These are phyloP conservation scores for Aspergillus bridgeri DNA, from an alignment of 495 filamentous ascomycete genomes.

Conservation along the genomic window DNA sequence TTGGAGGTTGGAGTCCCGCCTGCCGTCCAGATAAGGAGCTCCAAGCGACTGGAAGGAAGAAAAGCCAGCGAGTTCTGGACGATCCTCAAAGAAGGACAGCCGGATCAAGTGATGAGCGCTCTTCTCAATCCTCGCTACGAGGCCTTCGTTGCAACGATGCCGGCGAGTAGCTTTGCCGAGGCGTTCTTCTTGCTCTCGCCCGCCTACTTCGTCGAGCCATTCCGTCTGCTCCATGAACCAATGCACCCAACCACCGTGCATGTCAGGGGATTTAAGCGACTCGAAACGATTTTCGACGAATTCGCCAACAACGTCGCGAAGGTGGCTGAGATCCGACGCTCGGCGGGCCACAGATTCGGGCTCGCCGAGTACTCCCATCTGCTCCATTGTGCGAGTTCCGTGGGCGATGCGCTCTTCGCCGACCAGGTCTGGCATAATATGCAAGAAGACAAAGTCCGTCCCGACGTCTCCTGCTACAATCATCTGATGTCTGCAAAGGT, in stretches of 20 bases:
- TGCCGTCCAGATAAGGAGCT: neutral
- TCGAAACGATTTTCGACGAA: slow-evolving; percentile 34
- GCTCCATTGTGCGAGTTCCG: slow-evolving; percentile 50
- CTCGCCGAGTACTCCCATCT: slow-evolving; percentile 55
- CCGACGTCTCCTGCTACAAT: slow-evolving; percentile 56
- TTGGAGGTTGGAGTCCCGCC: neutral
- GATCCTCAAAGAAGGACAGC: slow-evolving; percentile 33
- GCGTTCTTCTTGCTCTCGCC: slow-evolving; percentile 40
- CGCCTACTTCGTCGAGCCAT: slow-evolving; percentile 43
- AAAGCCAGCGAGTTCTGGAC: slow-evolving; percentile 14
- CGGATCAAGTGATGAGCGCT: slow-evolving; percentile 36
- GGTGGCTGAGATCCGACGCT: slow-evolving; percentile 35
- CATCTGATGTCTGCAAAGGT: slow-evolving; percentile 47
- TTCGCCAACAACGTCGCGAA: slow-evolving; percentile 37
- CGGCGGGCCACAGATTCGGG: slow-evolving; percentile 24
- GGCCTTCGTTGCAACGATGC: slow-evolving; percentile 30
- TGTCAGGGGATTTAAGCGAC: slow-evolving; percentile 19
- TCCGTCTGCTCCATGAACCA: slow-evolving; percentile 44
- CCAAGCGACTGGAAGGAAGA: slow-evolving; percentile 5
- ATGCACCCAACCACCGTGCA: slow-evolving; percentile 42
- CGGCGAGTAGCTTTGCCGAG: slow-evolving; percentile 34
- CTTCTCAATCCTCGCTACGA: slow-evolving; percentile 32
- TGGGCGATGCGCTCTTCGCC: slow-evolving; percentile 44
- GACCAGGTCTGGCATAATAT: slow-evolving; percentile 53
- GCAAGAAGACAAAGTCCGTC: slow-evolving; percentile 30